A percentile compares a stretch with the other conserved stretches of the same genome.
These are phyloP conservation scores for Lachnellula willkommii DNA, from an alignment of 2,329 filamentous ascomycete genomes.

Conservation along the genomic window DNA sequence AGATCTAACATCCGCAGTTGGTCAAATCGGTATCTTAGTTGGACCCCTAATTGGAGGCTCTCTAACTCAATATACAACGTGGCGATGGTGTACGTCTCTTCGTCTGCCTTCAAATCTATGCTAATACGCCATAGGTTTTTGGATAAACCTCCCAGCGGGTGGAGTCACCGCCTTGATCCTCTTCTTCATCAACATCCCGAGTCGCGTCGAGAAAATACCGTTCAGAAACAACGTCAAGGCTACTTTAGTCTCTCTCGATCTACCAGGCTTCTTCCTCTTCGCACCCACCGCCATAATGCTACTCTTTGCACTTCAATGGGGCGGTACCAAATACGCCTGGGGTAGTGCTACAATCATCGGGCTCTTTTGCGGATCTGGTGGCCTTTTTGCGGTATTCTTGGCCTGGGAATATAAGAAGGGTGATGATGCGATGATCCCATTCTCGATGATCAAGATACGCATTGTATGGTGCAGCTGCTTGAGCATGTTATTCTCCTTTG, in stretches of 20 bases:
- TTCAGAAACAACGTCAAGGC: constrained; percentile 16
- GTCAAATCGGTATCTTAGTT: constrained; percentile 19
- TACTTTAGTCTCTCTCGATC: constrained; percentile 24
- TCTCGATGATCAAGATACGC: constrained; percentile 20
- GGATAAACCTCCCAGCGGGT: constrained; percentile 40
- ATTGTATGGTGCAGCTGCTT: constrained; percentile 19
- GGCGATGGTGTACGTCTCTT: constrained; percentile 26
- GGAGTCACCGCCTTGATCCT: constrained; percentile 31
- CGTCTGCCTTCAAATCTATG: background rate
- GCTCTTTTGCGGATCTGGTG: constrained; percentile 24
- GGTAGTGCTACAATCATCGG: constrained; percentile 26
- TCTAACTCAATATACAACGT: constrained; percentile 33
- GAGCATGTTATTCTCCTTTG: constrained; percentile 14
- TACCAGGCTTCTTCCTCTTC: constrained; percentile 32
- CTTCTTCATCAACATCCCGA: constrained; percentile 34
- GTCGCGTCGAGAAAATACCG: constrained; percentile 3
- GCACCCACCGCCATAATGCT: constrained; percentile 31
- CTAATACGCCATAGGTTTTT: constrained; percentile 29
- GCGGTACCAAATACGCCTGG: constrained; percentile 32
- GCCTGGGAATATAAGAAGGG: constrained; percentile 25
- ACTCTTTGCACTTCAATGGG: constrained; percentile 34
- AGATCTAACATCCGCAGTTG: constrained; percentile 9
- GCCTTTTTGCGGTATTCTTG: constrained; percentile 21
- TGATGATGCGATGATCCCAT: constrained; percentile 28
- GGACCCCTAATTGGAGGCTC: constrained; percentile 33